A percentile compares a stretch with the other conserved stretches of the same genome.
phyloP scores from a whole-genome alignment of 805 yeast species.

The Nakazawaea holstii region DNA sequence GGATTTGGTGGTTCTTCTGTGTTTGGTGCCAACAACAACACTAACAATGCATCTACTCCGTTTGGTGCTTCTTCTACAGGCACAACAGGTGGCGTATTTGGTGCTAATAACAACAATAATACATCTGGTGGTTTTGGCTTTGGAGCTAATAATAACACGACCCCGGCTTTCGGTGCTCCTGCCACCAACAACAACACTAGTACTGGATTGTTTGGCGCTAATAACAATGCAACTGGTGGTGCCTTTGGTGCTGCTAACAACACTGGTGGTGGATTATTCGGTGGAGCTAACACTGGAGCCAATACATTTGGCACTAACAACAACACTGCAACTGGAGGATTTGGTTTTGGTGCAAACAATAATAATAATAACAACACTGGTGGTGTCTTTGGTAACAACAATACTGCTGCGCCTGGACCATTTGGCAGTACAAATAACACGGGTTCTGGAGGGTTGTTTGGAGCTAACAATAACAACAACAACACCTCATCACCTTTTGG shows the following conservation, averaged over 20 bases:
- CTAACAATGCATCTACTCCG: slow-evolving; percentile 13
- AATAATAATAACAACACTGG: slow-evolving; percentile 14
- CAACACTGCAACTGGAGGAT: slow-evolving; percentile 26
- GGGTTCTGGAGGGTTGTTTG: slow-evolving; percentile 29
- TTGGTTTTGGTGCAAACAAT: slow-evolving; percentile 34
- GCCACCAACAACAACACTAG: slow-evolving; percentile 19
- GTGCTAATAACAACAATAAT: slow-evolving; percentile 17
- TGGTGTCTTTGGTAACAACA: slow-evolving; percentile 24
- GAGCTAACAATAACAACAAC: slow-evolving; percentile 23
- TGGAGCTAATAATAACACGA: slow-evolving; percentile 20
- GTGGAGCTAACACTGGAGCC: slow-evolving; percentile 17
- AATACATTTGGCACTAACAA: slow-evolving; percentile 17
- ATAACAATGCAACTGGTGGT: slow-evolving; percentile 2
- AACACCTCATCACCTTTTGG: slow-evolving; percentile 13
- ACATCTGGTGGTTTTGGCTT: slow-evolving; percentile 12
- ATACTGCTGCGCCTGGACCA: slow-evolving; percentile 8
- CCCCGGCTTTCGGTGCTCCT: slow-evolving; percentile 28
- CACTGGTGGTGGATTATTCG: slow-evolving; percentile 13
- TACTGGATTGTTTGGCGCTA: slow-evolving; percentile 29
- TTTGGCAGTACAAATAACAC: slow-evolving; percentile 15
- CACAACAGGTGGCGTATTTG: slow-evolving; percentile 21
- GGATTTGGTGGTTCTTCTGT: slow-evolving; percentile 18
- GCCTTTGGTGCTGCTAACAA: slow-evolving; percentile 28
- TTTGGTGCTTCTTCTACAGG: slow-evolving; percentile 12
- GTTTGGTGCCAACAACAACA: slow-evolving; percentile 21